phyloP scores from a whole-genome alignment of 73 alveolate genomes.

The Paramecium tetraurelia region DNA sequence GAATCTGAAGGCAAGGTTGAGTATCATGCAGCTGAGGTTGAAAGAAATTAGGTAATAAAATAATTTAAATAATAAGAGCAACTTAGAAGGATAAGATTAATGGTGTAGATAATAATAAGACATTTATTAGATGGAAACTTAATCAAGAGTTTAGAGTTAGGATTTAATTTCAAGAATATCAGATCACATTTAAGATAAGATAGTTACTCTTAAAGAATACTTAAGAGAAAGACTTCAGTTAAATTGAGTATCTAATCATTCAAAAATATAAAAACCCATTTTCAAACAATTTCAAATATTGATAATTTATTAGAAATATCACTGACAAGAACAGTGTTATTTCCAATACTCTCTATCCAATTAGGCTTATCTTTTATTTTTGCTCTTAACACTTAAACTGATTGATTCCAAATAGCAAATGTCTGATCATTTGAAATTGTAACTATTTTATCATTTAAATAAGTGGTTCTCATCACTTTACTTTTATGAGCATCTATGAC shows the following conservation, averaged over 20 bases:
- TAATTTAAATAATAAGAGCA: neutral
- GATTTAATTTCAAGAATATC: neutral
- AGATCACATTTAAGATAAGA: slow-evolving; percentile 25
- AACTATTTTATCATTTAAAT: neutral
- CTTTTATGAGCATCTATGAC: slow-evolving; percentile 35
- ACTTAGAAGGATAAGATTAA: slow-evolving; percentile 16
- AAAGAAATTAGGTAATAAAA: neutral
- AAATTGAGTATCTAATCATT: neutral
- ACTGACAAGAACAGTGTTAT: neutral
- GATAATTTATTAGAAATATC: slow-evolving; percentile 29
- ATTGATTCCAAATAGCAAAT: neutral
- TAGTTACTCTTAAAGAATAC: slow-evolving; percentile 22
- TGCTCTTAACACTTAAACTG: neutral
- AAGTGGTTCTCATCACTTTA: slow-evolving; percentile 23
- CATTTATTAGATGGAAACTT: neutral
- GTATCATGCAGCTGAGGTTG: slow-evolving; percentile 9
- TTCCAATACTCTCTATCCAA: neutral
- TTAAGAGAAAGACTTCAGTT: slow-evolving; percentile 42
- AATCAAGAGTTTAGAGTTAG: neutral
- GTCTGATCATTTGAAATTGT: slow-evolving; percentile 3
- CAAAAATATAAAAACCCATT: neutral
- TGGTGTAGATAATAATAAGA: slow-evolving; percentile 46
- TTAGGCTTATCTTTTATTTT: neutral
- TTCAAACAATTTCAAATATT: slow-evolving; percentile 1
- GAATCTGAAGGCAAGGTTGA: slow-evolving; percentile 49